These are phyloP conservation scores for Physcomitrium patens DNA, from an alignment of 225 moss, liverwort and hornwort genomes.

Conservation along the genomic window DNA sequence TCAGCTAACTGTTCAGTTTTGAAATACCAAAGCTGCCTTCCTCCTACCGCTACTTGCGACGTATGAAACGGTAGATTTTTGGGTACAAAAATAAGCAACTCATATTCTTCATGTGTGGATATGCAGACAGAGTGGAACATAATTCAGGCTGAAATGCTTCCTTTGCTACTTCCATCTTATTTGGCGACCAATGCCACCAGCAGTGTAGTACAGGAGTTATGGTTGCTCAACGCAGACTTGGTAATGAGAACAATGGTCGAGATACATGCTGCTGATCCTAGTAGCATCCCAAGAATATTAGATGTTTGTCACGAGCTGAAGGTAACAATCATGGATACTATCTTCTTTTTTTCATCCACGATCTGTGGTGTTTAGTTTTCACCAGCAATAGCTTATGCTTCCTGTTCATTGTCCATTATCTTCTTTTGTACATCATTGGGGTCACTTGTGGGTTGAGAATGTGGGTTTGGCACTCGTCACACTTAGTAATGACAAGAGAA, in stretches of 20 bases:
- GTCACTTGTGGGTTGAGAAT: conserved; percentile 19
- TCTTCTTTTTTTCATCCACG: background rate
- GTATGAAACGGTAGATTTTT: conserved; percentile 6
- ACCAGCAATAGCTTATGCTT: background rate
- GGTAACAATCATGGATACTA: conserved; percentile 41
- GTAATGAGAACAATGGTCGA: conserved; percentile 83
- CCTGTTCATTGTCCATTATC: conserved; percentile 20
- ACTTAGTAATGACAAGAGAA: conserved; percentile 19
- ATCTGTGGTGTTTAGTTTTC: background rate
- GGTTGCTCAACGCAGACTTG: conserved; percentile 74
- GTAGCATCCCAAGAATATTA: conserved; percentile 67
- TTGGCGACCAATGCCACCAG: conserved; percentile 63
- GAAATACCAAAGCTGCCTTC: too few relatives aligned
- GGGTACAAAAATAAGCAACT: conserved; percentile 4
- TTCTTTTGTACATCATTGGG: conserved; percentile 16
- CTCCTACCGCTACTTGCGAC: background rate
- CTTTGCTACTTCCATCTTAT: conserved; percentile 62
- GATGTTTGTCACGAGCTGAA: conserved; percentile 91
- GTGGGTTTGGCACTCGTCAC: conserved; percentile 14
- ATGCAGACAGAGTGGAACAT: conserved; percentile 58
- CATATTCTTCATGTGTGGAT: conserved; percentile 13
- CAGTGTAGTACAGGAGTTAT: conserved; percentile 71
- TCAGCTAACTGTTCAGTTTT: too few relatives aligned
- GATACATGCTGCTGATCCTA: conserved; percentile 74
- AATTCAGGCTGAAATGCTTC: conserved; percentile 61